These are phyloP conservation scores for Sphagnum tenellum DNA, from an alignment of 225 moss, liverwort and hornwort species.

Conservation along the genomic window DNA sequence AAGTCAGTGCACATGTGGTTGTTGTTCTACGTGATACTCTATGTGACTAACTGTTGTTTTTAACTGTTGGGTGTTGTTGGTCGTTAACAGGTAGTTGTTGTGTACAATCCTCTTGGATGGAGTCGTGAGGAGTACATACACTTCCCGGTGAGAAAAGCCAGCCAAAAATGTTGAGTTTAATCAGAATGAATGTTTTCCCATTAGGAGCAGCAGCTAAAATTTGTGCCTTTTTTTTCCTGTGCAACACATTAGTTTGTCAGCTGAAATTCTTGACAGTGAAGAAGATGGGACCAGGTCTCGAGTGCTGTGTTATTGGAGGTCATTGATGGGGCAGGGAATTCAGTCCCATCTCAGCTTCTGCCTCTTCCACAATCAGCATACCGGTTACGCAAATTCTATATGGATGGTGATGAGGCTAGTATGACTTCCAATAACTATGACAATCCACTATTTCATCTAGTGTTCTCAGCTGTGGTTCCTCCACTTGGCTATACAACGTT, in stretches of 20 bases:
- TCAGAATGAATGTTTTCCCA: too few species aligned
- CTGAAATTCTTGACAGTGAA: too few species aligned
- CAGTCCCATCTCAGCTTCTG: constrained; percentile 71
- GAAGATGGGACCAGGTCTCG: constrained; percentile 40
- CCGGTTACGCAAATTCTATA: constrained; percentile 51
- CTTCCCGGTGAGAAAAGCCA: constrained; percentile 53
- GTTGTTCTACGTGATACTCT: not conserved
- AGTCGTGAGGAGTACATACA: constrained; percentile 64
- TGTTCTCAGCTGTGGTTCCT: constrained; percentile 75
- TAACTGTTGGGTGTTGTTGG: not conserved
- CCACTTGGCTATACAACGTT: constrained; percentile 81
- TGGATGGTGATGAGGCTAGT: constrained; percentile 38
- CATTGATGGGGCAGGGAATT: constrained; percentile 52
- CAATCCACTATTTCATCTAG: constrained; percentile 39
- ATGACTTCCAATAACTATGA: constrained; percentile 24
- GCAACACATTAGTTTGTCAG: too few species aligned
- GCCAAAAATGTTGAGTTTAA: too few species aligned
- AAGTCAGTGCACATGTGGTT: too few species aligned
- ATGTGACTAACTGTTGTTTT: not conserved
- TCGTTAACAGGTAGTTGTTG: constrained; percentile 64
- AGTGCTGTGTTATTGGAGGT: constrained; percentile 56
- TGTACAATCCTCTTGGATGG: constrained; percentile 91
- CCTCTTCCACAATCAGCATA: constrained; percentile 53
- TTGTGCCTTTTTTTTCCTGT: too few species aligned
- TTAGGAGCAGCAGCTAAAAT: too few species aligned